phyloP scores from a whole-genome alignment of 306 rosid genomes.

The Dalbergia cultrata region DNA sequence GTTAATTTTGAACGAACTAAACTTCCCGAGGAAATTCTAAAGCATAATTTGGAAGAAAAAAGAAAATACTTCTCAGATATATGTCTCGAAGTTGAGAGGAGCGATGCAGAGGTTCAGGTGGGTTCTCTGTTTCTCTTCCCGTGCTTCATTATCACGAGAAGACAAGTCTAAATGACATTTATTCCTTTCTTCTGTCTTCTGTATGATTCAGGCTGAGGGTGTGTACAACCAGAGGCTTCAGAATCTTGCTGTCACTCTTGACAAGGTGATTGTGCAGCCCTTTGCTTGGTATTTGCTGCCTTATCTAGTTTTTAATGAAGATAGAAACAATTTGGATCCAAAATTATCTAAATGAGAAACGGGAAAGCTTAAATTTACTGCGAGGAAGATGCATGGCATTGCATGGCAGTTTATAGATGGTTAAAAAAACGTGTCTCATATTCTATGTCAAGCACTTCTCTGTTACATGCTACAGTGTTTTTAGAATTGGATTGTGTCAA shows the following conservation, averaged over 20 bases:
- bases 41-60: conserved; percentile 88
- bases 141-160: background rate
- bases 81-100: conserved; percentile 88
- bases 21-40: conserved; percentile 91
- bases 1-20: conserved; percentile 91
- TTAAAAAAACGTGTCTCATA: conserved; percentile 18
- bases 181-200: conserved; percentile 6
- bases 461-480: too few species aligned
- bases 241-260: conserved; percentile 97
- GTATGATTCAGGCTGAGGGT: conserved; percentile 88
- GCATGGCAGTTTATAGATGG: conserved; percentile 23
- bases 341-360: conserved; percentile 29
- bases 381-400: conserved; percentile 24
- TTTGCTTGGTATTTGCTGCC: conserved; percentile 12
- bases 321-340: conserved; percentile 12
- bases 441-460: conserved; percentile 29
- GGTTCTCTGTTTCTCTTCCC: conserved; percentile 29
- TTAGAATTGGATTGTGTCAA: too few species aligned
- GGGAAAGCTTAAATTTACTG: background rate
- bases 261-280: conserved; percentile 71
- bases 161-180: conserved; percentile 2
- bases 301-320: conserved; percentile 23
- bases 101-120: conserved; percentile 98
- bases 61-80: conserved; percentile 90
- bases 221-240: conserved; percentile 99